Conservation (phyloP, 2,329 filamentous ascomycete genomes). For the Tolypocladium cylindrosporum region DNA sequence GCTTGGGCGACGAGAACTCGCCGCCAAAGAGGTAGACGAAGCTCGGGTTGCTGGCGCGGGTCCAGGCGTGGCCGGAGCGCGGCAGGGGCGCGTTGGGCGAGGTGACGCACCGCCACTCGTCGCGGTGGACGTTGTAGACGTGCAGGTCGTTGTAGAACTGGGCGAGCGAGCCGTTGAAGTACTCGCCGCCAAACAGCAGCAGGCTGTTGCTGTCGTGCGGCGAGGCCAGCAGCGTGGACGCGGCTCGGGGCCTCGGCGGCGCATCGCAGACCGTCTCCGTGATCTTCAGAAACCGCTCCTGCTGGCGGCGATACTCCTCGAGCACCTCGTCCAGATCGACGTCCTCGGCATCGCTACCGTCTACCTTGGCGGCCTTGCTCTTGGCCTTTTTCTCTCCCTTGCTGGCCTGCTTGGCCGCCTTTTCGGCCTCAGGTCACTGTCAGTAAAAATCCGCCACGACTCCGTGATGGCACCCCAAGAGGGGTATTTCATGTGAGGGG, state of each 20-base stretch:
- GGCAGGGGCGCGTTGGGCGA: conserved; percentile 87
- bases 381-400: conserved; percentile 84
- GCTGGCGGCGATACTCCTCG: conserved; percentile 83
- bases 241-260: conserved; percentile 70
- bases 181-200: conserved; percentile 89
- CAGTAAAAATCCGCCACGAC: background rate
- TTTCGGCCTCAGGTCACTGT: conserved; percentile 36
- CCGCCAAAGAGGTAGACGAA: conserved; percentile 90
- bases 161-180: conserved; percentile 84
- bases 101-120: conserved; percentile 85
- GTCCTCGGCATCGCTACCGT: conserved; percentile 84
- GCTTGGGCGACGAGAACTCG: conserved; percentile 93
- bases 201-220: conserved; percentile 81
- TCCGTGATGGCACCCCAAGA: background rate
- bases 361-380: conserved; percentile 55
- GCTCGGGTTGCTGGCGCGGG: conserved; percentile 72
- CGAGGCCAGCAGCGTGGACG: conserved; percentile 72
- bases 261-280: conserved; percentile 65
- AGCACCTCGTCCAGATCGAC: conserved; percentile 89
- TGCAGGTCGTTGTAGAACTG: conserved; percentile 58
- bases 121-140: conserved; percentile 67
- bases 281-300: conserved; percentile 89
- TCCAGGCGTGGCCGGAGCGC: conserved; percentile 90
- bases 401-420: conserved; percentile 72
- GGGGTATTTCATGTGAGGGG: background rate